Base-by-base conservation (phyloP, 257 asterid genomes). In the Nicotiana undulata region DNA sequence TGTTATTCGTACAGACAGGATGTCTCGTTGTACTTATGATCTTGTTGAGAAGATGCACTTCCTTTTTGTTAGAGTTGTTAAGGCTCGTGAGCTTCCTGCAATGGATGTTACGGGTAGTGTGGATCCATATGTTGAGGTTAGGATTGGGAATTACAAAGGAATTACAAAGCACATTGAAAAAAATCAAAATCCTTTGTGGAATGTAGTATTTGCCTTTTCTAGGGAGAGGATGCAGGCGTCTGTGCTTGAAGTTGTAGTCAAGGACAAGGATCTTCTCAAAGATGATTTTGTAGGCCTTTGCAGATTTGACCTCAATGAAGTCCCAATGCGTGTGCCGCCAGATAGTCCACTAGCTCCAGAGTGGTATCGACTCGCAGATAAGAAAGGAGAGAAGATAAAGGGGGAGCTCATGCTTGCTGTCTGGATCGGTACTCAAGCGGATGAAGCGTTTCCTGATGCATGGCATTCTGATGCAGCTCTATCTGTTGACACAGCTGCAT, bases 381-480 rank as follows among this genome's bases (percentile, higher is more conserved):
- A 91, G 88, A 94, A 90, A 83, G 97, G 97, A 3, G 93, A 89
- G 84, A 94, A 94, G 82, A 89, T 89, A 67, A 91, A 90, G 75
- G 96, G 98, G 1, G 98, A 93, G 84, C 83, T 94, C 79, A 94
- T 94, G 98, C 97, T 94, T 49, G 97, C 97, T 0, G 92, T 94
- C 31, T 94, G 98, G 98, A 89, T 91, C 24, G 98, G 98, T 6
- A 94, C 98, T 15, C 98, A 94, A 86, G 97, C 97, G 1, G 98
- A 93, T 16, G 98, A 94, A 84, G 97, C 98, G 0, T 93, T 92
- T 85, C 96, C 98, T 2, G 98, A 93, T 80, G 98, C 96, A 22
- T 94, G 98, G 96, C 96, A 93, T 83, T 94, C 98, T 4, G 98
- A 94, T 77, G 97, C 97, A 18, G 96, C 98, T 20, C 64, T 93